phyloP scores from a whole-genome alignment of 176 grass and related monocot genomes.

The Rhynchospora pubera region DNA sequence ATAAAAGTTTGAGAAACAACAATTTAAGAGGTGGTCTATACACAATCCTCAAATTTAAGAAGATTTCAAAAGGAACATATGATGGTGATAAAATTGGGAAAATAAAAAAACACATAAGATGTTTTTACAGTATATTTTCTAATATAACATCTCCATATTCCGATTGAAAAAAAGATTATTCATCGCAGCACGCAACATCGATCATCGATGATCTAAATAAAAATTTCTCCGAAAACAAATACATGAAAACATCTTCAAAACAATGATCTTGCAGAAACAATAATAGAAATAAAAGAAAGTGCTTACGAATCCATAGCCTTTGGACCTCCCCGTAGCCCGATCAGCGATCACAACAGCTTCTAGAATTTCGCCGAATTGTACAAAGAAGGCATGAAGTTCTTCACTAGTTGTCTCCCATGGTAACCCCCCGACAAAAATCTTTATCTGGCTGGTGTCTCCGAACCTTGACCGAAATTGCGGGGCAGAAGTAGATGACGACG shows the following conservation, averaged over 20 bases:
- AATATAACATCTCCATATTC: not conserved
- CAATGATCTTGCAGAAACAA: not conserved
- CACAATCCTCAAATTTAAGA: not conserved
- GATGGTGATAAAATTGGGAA: not conserved
- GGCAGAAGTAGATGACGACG: not conserved
- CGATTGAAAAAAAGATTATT: not conserved
- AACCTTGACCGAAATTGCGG: not conserved
- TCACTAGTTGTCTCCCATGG: slow-evolving; percentile 30
- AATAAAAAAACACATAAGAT: not conserved
- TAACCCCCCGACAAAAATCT: slow-evolving; percentile 35
- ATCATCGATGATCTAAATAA: not conserved
- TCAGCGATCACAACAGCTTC: slow-evolving; percentile 37
- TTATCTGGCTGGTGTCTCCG: slow-evolving; percentile 28
- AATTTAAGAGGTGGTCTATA: not conserved
- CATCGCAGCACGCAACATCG: not conserved
- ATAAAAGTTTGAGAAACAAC: slow-evolving; percentile 4
- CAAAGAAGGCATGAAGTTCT: slow-evolving; percentile 16
- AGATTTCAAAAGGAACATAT: not conserved
- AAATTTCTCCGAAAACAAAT: not conserved
- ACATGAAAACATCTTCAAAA: not conserved
- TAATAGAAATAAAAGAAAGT: not conserved
- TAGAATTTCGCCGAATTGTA: slow-evolving; percentile 25
- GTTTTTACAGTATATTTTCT: not conserved
- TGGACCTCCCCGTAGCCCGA: slow-evolving; percentile 26
- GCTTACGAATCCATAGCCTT: slow-evolving; percentile 42